Percentiles rank a stretch among this genome's conserved stretches.
phyloP scores from a whole-genome alignment of 371 early-diverging fungal genomes.

The Dinochytrium kinnereticum region DNA sequence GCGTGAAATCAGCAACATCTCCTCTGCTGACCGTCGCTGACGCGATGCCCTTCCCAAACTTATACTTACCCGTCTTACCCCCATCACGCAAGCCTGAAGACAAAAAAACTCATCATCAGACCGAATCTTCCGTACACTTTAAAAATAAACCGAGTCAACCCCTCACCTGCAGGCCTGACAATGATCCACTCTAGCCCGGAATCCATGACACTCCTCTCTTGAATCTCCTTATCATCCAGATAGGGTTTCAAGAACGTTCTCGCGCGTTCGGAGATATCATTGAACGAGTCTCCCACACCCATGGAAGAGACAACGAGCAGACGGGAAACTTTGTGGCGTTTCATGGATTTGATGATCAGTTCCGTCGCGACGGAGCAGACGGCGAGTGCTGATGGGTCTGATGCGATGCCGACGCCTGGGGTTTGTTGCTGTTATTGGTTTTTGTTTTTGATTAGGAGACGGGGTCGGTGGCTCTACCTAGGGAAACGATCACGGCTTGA shows the following conservation, averaged over 20 bases:
- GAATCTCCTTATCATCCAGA: slow-evolving; percentile 14
- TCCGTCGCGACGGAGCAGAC: not conserved
- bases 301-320: slow-evolving; percentile 5
- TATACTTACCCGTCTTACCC: not conserved
- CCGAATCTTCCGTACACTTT: not conserved
- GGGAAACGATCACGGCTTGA: not conserved
- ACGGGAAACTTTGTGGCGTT: not conserved
- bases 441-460: too few species aligned
- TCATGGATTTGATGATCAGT: not conserved
- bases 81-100: not conserved
- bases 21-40: not conserved
- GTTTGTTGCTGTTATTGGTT: too few species aligned
- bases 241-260: slow-evolving; percentile 6
- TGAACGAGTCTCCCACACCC: not conserved
- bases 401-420: not conserved
- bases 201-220: not conserved
- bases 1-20: slow-evolving; percentile 1
- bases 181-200: not conserved
- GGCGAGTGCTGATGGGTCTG: not conserved
- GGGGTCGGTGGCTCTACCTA: not conserved
- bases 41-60: not conserved
- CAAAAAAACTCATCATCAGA: not conserved
- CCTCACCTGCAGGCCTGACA: slow-evolving; percentile 6
- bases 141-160: not conserved
- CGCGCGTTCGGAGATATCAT: slow-evolving; percentile 5